phyloP scores from a whole-genome alignment of 257 asterid species.

The Rubia yunnanensis region DNA sequence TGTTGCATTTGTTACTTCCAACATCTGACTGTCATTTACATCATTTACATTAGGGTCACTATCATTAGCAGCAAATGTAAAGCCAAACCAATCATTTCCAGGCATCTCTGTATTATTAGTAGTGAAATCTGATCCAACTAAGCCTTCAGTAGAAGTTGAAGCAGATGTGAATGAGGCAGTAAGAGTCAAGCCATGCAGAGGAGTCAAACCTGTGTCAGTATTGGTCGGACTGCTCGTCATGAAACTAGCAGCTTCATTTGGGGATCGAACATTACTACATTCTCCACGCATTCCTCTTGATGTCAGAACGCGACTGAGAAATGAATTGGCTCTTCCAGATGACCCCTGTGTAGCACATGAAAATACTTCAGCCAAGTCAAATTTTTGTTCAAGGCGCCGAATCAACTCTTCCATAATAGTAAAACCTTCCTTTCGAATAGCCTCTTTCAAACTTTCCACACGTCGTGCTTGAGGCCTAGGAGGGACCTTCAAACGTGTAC shows the following conservation, averaged over 20 bases:
- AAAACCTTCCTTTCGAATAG: conserved; percentile 52
- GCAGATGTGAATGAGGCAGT: conserved; percentile 34
- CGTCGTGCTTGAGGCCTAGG: conserved; percentile 56
- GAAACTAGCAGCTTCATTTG: conserved; percentile 49
- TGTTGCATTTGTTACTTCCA: conserved; percentile 85
- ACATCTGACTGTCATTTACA: conserved; percentile 60
- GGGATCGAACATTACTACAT: conserved; percentile 25
- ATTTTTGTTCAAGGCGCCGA: conserved; percentile 51
- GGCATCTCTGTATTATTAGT: conserved; percentile 32
- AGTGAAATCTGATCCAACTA: conserved; percentile 50
- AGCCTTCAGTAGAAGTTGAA: conserved; percentile 41
- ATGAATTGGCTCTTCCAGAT: conserved; percentile 51
- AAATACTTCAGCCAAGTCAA: conserved; percentile 35
- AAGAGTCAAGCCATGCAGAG: conserved; percentile 48
- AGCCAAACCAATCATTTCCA: conserved; percentile 25
- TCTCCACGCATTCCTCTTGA: conserved; percentile 83
- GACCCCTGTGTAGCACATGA: conserved; percentile 40
- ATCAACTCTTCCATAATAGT: conserved; percentile 84
- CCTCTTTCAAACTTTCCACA: conserved; percentile 50
- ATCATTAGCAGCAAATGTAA: background rate
- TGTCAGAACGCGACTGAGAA: conserved; percentile 68
- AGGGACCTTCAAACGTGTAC: conserved; percentile 40
- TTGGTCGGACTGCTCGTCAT: conserved; percentile 42
- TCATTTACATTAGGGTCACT: background rate
- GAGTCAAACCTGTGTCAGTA: conserved; percentile 37